Evolutionary conservation across 371 early-diverging fungal genomes (phyloP).

Genomic region (Syncephalastrum sp.): DNA sequence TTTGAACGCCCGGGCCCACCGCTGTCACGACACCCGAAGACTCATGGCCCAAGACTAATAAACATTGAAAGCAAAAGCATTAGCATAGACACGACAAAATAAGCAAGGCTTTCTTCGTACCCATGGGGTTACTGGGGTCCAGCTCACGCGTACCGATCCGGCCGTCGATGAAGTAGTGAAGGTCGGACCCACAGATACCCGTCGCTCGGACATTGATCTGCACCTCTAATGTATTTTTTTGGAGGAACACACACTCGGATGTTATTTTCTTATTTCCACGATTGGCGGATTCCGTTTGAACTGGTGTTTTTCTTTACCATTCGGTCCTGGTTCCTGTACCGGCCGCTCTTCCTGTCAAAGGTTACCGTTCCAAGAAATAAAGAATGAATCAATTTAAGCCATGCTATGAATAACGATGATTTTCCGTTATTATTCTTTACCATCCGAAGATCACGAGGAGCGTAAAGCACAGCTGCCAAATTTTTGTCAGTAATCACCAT

Average conservation of each 20-base stretch:
- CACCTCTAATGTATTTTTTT: constrained; percentile 13
- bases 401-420: background rate
- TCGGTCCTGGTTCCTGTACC: constrained; percentile 6
- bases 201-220: constrained; percentile 22
- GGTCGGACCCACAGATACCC: constrained; percentile 28
- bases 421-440: constrained; percentile 1
- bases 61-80: too few species aligned
- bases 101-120: too few species aligned
- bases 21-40: constrained; percentile 39
- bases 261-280: too few species aligned
- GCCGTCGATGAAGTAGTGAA: constrained; percentile 24
- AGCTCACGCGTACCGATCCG: constrained; percentile 10
- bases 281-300: too few species aligned
- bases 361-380: background rate
- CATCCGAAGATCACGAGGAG: constrained; percentile 15
- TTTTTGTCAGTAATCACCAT: constrained; percentile 3
- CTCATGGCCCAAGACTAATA: constrained; percentile 37
- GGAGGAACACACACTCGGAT: too few species aligned
- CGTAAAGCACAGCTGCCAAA: constrained; percentile 19
- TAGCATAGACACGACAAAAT: too few species aligned
- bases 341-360: constrained; percentile 13
- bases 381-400: too few species aligned
- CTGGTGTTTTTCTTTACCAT: constrained; percentile 6
- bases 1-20: constrained; percentile 32
- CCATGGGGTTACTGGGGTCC: constrained; percentile 17